Percentiles rank a stretch among this genome's conserved stretches.
phyloP scores from a whole-genome alignment of 1,284 basidiomycete species.

The Apiotrichum sp. region DNA sequence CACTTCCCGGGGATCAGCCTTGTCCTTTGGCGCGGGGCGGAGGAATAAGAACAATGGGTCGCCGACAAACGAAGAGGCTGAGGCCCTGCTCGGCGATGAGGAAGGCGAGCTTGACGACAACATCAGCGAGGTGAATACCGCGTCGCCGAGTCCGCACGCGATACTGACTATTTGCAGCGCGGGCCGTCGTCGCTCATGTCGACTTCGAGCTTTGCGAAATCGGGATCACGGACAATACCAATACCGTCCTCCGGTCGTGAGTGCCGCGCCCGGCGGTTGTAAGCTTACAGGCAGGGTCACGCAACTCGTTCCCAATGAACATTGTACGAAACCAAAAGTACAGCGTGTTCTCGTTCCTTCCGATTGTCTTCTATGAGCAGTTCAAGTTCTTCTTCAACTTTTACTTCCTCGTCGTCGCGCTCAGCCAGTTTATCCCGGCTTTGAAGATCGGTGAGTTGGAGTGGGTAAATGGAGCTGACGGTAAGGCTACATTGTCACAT shows the following conservation, averaged over 20 bases:
- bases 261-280: no score
- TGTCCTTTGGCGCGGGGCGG: no score
- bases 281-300: no score
- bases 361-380: slow-evolving; percentile 95
- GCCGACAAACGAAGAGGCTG: slow-evolving; percentile 1
- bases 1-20: no score
- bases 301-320: slow-evolving; percentile 62
- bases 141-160: no score
- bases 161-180: no score
- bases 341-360: slow-evolving; percentile 87
- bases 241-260: no score
- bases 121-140: no score
- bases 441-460: slow-evolving; percentile 69
- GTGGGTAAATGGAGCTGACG: slow-evolving; percentile 45
- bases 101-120: no score
- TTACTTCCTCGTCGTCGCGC: slow-evolving; percentile 93
- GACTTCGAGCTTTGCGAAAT: not conserved
- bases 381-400: slow-evolving; percentile 99
- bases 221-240: not conserved
- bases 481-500: slow-evolving; percentile 87
- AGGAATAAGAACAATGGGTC: no score
- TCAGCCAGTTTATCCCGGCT: slow-evolving; percentile 92
- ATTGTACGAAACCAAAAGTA: slow-evolving; percentile 97
- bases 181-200: no score
- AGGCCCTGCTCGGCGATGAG: slow-evolving; percentile 1